Evolutionary conservation across 2,329 filamentous ascomycete genomes (phyloP).

Genomic region (Fusarium denticulatum): DNA sequence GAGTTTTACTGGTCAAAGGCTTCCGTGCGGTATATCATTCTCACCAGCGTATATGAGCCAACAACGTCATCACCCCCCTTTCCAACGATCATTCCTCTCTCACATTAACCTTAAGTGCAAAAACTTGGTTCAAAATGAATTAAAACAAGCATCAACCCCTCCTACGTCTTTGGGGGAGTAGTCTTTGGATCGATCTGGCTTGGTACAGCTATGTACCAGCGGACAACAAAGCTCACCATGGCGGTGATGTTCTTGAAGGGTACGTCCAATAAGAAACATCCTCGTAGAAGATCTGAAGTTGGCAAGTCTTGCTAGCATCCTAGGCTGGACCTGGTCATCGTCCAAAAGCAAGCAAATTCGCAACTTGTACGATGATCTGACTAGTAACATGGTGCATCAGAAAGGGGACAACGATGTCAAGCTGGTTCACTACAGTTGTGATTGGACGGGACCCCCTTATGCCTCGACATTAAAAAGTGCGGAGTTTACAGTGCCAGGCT

Average conservation of each 20-base stretch:
- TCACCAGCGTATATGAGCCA: too few relatives aligned
- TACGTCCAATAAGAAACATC: background rate
- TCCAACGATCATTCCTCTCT: too few relatives aligned
- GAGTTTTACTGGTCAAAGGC: too few relatives aligned
- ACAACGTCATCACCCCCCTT: too few relatives aligned
- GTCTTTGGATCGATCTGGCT: accelerated
- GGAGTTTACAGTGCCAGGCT: accelerated
- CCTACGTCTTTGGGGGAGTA: accelerated
- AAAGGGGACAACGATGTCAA: background rate
- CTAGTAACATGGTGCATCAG: too few relatives aligned
- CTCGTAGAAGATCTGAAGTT: accelerated
- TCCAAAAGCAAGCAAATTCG: accelerated
- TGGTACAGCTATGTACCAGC: background rate
- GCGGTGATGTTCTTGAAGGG: background rate
- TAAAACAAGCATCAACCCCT: too few relatives aligned
- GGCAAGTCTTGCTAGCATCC: accelerated
- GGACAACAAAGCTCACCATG: background rate
- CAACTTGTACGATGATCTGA: background rate
- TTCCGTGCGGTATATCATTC: too few relatives aligned
- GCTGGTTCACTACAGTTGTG: background rate
- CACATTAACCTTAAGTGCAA: too few relatives aligned
- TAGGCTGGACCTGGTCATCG: background rate
- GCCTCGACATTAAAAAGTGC: accelerated
- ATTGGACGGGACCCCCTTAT: background rate
- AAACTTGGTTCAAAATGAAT: too few relatives aligned